phyloP scores from a whole-genome alignment of 179 eudicot genomes.

The Dionaea muscipula region DNA sequence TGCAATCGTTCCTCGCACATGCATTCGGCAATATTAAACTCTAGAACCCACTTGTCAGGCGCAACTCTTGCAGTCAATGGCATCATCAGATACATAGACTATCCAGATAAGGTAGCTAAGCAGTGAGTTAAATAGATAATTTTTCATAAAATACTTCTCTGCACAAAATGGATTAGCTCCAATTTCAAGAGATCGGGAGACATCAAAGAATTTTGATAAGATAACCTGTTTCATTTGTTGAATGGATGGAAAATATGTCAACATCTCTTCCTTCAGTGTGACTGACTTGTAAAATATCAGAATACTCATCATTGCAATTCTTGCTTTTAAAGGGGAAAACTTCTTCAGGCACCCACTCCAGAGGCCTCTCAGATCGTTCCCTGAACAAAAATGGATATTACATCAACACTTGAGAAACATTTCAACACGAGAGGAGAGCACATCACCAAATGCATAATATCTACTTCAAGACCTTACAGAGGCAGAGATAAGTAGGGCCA shows the following conservation, averaged over 20 bases:
- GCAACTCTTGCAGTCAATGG: too few relatives aligned
- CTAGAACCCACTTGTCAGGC: too few relatives aligned
- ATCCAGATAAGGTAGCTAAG: too few relatives aligned
- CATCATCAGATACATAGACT: too few relatives aligned
- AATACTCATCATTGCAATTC: slow-evolving; percentile 13
- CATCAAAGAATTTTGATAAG: background rate
- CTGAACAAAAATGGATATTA: slow-evolving; percentile 16
- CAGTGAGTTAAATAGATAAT: too few relatives aligned
- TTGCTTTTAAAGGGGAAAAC: slow-evolving; percentile 13
- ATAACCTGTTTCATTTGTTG: slow-evolving; percentile 37
- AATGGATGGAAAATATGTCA: slow-evolving; percentile 55
- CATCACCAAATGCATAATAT: background rate
- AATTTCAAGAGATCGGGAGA: background rate
- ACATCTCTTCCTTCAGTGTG: slow-evolving; percentile 24
- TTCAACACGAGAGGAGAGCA: background rate
- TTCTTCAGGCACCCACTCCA: slow-evolving; percentile 74
- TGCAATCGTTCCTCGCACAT: too few relatives aligned
- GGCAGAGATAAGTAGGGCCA: slow-evolving; percentile 83
- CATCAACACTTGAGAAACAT: background rate
- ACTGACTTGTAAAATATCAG: slow-evolving; percentile 22
- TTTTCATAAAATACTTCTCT: too few relatives aligned
- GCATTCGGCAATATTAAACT: too few relatives aligned
- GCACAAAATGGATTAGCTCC: too few relatives aligned
- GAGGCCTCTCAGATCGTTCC: slow-evolving; percentile 55
- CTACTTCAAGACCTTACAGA: slow-evolving; percentile 35